phyloP scores from a whole-genome alignment of 345 rosid genomes.

The Xanthoceras sorbifolium region DNA sequence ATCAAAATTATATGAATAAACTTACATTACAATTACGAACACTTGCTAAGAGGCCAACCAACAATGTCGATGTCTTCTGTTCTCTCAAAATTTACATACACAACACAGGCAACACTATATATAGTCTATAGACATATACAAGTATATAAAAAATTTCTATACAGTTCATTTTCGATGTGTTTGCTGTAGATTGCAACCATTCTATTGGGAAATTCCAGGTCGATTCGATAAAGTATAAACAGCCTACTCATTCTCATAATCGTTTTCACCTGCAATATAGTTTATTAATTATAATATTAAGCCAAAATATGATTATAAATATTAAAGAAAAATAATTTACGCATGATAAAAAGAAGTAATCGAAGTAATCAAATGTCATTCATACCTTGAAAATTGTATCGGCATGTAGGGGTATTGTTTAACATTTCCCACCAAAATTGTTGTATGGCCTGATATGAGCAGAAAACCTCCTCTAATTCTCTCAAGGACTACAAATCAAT shows the following conservation, averaged over 20 bases:
- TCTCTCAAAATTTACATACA: background rate
- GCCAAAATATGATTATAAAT: too few species aligned
- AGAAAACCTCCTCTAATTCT: background rate
- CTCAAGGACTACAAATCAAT: constrained; percentile 17
- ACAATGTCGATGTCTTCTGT: background rate
- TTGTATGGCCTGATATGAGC: background rate
- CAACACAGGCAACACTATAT: background rate
- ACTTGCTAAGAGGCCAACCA: background rate
- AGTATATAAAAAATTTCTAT: background rate
- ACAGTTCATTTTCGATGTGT: background rate
- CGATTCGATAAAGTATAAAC: background rate
- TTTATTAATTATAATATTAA: background rate
- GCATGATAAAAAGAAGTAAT: background rate
- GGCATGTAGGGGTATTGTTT: background rate
- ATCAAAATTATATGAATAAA: background rate
- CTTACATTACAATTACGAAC: background rate
- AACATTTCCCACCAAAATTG: background rate
- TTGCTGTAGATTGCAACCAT: background rate
- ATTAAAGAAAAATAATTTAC: background rate
- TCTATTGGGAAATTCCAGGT: background rate
- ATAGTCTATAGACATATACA: background rate
- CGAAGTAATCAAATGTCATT: background rate
- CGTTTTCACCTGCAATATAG: constrained; percentile 3
- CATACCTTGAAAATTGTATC: background rate
- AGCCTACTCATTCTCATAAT: background rate